Evolutionary conservation across 108 stramenopile species (phyloP).

Genomic region (Fragilaria radians): DNA sequence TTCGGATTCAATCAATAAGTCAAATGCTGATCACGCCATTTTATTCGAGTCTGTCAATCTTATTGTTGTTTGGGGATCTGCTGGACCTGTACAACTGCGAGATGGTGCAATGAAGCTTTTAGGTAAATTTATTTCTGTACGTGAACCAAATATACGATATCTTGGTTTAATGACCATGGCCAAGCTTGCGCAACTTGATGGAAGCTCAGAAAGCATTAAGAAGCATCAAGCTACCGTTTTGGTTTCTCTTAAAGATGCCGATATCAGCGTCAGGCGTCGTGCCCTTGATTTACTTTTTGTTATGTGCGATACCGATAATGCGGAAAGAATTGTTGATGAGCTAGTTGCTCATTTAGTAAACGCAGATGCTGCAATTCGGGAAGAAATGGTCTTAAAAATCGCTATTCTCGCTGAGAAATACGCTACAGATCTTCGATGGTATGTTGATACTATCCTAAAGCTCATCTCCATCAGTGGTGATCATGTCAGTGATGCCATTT

Average conservation of each 20-base stretch:
- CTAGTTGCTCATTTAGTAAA: constrained; percentile 84
- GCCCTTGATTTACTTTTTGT: constrained; percentile 95
- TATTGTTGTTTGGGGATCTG: constrained; percentile 84
- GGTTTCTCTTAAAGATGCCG: constrained; percentile 93
- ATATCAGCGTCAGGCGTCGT: constrained; percentile 90
- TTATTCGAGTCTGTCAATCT: constrained; percentile 95
- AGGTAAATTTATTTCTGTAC: constrained; percentile 91
- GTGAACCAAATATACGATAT: constrained; percentile 96
- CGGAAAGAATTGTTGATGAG: constrained; percentile 89
- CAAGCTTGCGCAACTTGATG: constrained; percentile 86
- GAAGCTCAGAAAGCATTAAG: constrained; percentile 75
- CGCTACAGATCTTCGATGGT: constrained; percentile 93
- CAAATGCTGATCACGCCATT: constrained; percentile 94
- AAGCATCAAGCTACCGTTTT: constrained; percentile 88
- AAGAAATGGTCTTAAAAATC: constrained; percentile 98
- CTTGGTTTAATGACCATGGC: constrained; percentile 94
- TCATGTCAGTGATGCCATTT: constrained; percentile 93
- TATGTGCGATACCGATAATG: constrained; percentile 93
- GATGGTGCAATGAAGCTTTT: constrained; percentile 89
- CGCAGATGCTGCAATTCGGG: constrained; percentile 90
- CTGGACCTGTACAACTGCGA: constrained; percentile 59
- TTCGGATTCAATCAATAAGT: constrained; percentile 94
- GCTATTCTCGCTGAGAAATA: constrained; percentile 98
- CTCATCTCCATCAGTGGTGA: constrained; percentile 92
- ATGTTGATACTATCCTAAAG: constrained; percentile 95